Conservation (phyloP, 257 asterid genomes). For the Schizonepeta tenuifolia region DNA sequence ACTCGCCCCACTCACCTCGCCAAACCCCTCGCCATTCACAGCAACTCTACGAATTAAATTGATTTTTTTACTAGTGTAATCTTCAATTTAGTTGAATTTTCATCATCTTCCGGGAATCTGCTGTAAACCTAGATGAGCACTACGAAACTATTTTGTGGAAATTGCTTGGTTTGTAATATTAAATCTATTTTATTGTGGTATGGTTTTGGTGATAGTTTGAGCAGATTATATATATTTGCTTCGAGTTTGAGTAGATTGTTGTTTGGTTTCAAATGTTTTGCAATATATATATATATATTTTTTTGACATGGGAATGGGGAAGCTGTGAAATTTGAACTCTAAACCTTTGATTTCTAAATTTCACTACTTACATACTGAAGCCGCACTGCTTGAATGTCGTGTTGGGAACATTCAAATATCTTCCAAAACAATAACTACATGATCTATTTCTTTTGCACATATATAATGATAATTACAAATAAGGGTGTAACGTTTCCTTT, state of each 20-base stretch:
- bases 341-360: too few relatives aligned
- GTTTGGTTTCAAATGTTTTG: too few relatives aligned
- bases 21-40: constrained; percentile 20
- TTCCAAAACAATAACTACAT: too few relatives aligned
- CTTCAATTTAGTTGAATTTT: not conserved
- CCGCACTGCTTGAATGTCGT: too few relatives aligned
- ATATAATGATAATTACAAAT: too few relatives aligned
- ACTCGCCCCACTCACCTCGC: constrained; percentile 50
- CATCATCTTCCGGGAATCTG: not conserved
- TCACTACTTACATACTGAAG: too few relatives aligned
- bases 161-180: not conserved
- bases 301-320: too few relatives aligned
- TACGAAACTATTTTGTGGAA: not conserved
- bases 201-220: not conserved
- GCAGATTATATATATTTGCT: not conserved
- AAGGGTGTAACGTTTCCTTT: too few relatives aligned
- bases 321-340: too few relatives aligned
- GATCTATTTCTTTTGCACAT: too few relatives aligned
- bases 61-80: not conserved
- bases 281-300: too few relatives aligned
- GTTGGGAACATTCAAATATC: too few relatives aligned
- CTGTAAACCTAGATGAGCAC: not conserved
- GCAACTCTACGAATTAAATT: not conserved
- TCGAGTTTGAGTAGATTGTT: not conserved
- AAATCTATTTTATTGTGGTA: not conserved